Evolutionary conservation across 2,329 filamentous ascomycete genomes (phyloP), one percentile per base, ranked within the genome.

Genomic region (Lomentospora prolificans): DNA sequence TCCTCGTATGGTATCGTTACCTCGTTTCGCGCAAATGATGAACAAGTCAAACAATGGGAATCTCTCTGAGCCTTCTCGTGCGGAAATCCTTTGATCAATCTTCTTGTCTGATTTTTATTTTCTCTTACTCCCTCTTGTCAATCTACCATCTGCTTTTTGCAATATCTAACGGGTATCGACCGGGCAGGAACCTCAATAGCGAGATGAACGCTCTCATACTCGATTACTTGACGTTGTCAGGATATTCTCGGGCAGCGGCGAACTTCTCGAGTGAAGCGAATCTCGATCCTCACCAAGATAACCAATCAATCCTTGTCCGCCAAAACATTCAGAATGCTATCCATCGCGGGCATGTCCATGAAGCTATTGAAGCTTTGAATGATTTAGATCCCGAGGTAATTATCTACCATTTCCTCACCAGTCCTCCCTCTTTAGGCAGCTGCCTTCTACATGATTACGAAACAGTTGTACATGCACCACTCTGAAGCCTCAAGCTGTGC

Each of bases 401-500:
- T 67, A 33, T 54, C 55, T 44, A 10, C 14, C 27, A 22, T 3
- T n/a, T n/a, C 41, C 30, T 24, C 27, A 36, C 12, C n/a, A 30
- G 57, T 51, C 36, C 24, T 51, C 55, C 53, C 50, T 59, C 57
- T 53, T 50, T 59, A 62, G n/a, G n/a, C n/a, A n/a, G n/a, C n/a
- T n/a, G n/a, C n/a, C n/a, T n/a, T n/a, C 58, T 75, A 81, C 79
- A 91, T 94, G 94, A 99, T 99, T 96, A 96, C 89, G 17, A 78
- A 67, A 69, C 67, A 80, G 79, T 87, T 91, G 84, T 95, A 79
- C 92, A 99, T 99, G 94, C 94, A 99, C 94, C 94, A 99, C 94
- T 90, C 94, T 94, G 97, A 82, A 78, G 78, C 80, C 83, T 84
- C 77, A 78, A 82, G 85, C 82, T 73, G 82, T 94, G 94, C 95